Evolutionary conservation across 257 asterid species (phyloP), one percentile per base, ranked within the genome.

Genomic region (Oldenlandia corymbosa): DNA sequence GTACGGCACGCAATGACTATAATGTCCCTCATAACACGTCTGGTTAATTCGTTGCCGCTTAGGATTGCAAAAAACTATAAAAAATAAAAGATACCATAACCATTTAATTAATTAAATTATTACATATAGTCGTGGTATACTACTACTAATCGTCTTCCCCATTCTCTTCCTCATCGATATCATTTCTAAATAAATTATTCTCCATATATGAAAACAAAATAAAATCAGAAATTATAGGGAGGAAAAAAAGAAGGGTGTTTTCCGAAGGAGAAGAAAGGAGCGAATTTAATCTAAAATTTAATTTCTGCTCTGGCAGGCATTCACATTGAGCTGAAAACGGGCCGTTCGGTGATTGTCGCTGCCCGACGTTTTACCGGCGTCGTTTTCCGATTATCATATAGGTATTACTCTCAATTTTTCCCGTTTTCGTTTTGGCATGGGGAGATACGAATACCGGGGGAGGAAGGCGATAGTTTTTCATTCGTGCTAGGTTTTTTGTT

Each of bases 1-100:
- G 17, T 58, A 82, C 79, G 78, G 73, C 81, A 77, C 82, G 86
- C 55, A 87, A 79, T 76, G 77, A 73, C 90, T 31, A 73, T 6
- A 71, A 63, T 49, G 73, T 71, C 90, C 91, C 71, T 74, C 53
- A 20, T 32, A 71, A 34, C 49, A 50, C 49, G 59, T 58, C 76
- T 47, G 62, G 46, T n/a, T n/a, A n/a, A n/a, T n/a, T n/a, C n/a
- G n/a, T n/a, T n/a, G n/a, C n/a, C n/a, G n/a, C n/a, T n/a, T n/a
- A n/a, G n/a, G n/a, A n/a, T n/a, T n/a, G n/a, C n/a, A n/a, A n/a
- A n/a, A n/a, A n/a, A n/a, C n/a, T n/a, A n/a, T n/a, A n/a, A n/a
- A n/a, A n/a, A n/a, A n/a, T n/a, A n/a, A n/a, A n/a, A n/a, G n/a
- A n/a, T n/a, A n/a, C n/a, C n/a, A n/a, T n/a, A n/a, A n/a, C n/a